Evolutionary conservation across 2,329 filamentous ascomycete genomes (phyloP), one percentile per base, ranked within the genome.

Genomic region (Aphanocladium album): DNA sequence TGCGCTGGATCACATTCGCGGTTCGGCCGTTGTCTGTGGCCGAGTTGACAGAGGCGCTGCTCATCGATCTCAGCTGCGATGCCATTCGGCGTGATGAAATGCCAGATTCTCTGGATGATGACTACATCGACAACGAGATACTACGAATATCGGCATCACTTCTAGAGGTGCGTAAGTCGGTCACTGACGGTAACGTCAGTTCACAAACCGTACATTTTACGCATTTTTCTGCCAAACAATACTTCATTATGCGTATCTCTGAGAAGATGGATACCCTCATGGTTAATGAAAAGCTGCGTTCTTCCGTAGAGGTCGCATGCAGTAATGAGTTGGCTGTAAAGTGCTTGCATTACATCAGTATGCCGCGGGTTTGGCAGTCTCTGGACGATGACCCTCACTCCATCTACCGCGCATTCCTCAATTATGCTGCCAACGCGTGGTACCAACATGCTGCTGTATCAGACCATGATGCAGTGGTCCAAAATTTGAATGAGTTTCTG

Each of bases 1-100:
- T 76, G 0, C 69, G 66, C 2, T 74, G 70, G 72, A 57, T 66
- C 0, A 64, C 69, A 0, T 74, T 73, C 52, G 57, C 68, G 0
- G 5, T 57, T 1, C 43, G 56, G 0, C 66, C 69, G 0, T 54
- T 74, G 14, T 64, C 61, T 0, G 49, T 73, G 1, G 30, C 25
- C 2, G 64, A 67, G 46, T 62, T 73, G 0, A 57, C 63, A 0
- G 69, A 72, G 47, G 71, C 72, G 0, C 51, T 67, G 0, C 9
- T 70, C 0, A 61, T 73, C 17, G 61, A 67, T 1, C 14, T 64
- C 1, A 59, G 64, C 9, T 56, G 58, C 21, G 65, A 64, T 17
- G 65, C 67, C 0, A 43, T 70, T 0, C 63, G 62, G 0, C n/a
- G 60, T 0, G 67, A 71, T 0, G 67, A 74, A 0, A 35, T 72